Evolutionary conservation across 176 grass and related monocot genomes (phyloP).

Genomic region (Chrysopogon serrulatus): DNA sequence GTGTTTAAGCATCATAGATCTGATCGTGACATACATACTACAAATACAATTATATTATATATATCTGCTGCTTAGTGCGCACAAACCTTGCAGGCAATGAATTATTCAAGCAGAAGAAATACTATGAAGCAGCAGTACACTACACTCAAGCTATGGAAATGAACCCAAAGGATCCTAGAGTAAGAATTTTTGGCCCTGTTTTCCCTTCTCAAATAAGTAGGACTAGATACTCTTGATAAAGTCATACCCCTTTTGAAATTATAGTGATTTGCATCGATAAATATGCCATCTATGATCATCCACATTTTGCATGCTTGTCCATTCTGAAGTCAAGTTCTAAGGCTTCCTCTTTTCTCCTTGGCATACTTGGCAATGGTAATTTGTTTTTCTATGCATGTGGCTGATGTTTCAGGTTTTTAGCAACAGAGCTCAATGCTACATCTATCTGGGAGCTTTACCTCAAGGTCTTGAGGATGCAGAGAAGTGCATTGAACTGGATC

Average conservation of each 20-base stretch:
- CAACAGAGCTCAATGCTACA: conserved; percentile 55
- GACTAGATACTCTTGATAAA: background rate
- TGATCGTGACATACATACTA: background rate
- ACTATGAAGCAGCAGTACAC: conserved; percentile 42
- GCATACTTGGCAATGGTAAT: background rate
- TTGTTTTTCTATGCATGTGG: background rate
- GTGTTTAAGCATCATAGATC: background rate
- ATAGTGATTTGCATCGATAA: background rate
- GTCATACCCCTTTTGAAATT: background rate
- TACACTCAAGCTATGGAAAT: conserved; percentile 50
- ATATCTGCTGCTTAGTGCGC: background rate
- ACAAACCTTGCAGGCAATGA: conserved; percentile 38
- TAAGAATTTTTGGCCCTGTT: conserved; percentile 10
- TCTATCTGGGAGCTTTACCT: conserved; percentile 37
- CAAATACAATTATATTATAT: too few species aligned
- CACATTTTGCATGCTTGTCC: background rate
- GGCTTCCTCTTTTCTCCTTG: background rate
- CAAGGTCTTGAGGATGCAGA: conserved; percentile 50
- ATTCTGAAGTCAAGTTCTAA: background rate
- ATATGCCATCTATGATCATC: background rate
- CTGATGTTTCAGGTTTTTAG: conserved; percentile 31
- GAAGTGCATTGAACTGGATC: conserved; percentile 51
- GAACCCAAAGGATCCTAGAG: conserved; percentile 50
- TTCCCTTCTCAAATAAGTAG: background rate
- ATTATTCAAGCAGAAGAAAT: conserved; percentile 43